These are phyloP conservation scores for Juglanconis sp. DNA, from an alignment of 2,329 filamentous ascomycete species.

Conservation along the genomic window DNA sequence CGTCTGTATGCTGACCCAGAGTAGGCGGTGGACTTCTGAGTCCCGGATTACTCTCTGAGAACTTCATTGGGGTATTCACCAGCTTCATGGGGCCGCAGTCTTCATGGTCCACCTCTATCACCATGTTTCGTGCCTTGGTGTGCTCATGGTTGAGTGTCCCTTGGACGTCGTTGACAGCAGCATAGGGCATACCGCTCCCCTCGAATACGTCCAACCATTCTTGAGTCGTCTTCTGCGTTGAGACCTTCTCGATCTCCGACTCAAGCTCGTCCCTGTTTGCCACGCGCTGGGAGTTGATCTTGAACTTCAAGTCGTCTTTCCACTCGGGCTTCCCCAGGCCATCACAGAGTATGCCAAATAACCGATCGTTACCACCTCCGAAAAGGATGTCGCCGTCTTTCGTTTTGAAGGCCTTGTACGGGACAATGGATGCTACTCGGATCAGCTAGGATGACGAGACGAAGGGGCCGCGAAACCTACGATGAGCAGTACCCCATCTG, in stretches of 20 bases:
- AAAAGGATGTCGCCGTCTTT: constrained; percentile 68
- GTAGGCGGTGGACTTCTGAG: constrained; percentile 78
- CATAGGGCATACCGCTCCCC: constrained; percentile 87
- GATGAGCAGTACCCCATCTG: constrained; percentile 94
- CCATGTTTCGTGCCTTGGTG: constrained; percentile 82
- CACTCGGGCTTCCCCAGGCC: constrained; percentile 57
- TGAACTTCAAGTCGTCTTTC: constrained; percentile 57
- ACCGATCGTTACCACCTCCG: constrained; percentile 68
- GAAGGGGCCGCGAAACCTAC: constrained; percentile 43
- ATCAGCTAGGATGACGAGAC: background rate
- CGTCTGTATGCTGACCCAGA: constrained; percentile 81
- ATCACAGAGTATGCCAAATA: constrained; percentile 64
- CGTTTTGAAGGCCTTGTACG: constrained; percentile 81
- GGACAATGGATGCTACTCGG: constrained; percentile 81
- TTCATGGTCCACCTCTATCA: constrained; percentile 80
- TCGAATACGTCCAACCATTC: constrained; percentile 87
- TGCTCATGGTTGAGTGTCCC: constrained; percentile 80
- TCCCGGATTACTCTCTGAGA: constrained; percentile 75
- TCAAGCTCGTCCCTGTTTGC: constrained; percentile 76
- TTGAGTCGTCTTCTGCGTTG: constrained; percentile 72
- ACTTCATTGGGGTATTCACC: constrained; percentile 93
- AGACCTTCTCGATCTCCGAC: constrained; percentile 71
- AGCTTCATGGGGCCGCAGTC: constrained; percentile 82
- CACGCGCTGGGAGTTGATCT: constrained; percentile 61
- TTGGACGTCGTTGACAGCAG: constrained; percentile 91